Base-by-base conservation (phyloP, 192 early-diverging fungal species). In the Ambispora gerdemannii region DNA sequence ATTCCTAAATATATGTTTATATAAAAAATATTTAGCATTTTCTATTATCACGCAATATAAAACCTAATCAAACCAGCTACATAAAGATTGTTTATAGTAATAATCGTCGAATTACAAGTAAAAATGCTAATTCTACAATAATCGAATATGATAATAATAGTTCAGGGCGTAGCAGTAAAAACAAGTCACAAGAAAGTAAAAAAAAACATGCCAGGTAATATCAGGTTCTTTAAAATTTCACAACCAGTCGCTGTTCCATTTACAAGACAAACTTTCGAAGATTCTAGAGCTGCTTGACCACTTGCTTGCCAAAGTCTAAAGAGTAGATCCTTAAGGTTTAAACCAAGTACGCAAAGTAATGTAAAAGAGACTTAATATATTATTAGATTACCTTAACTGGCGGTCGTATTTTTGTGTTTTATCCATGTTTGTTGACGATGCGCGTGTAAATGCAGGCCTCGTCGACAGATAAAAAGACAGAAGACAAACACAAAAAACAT, bases 201-300 rank as follows among this genome's bases (percentile, higher is more conserved):
- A 17, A n/a, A n/a, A 28, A 34, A 43, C 67, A 73, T 84, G 91
- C 96, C 97, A 75, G 97, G 95, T 60, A 99, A 83, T 56, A 98
- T 87, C 28, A 99, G 83, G 74, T 99, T 96, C 76, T 99, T 99
- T 49, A 99, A 82, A 27, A 89, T 84, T 76, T 99, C 97, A 35
- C 93, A 89, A 2, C 92, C 95, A 17, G 89, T 87, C 0, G 92
- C 89, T 15, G 89, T 86, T 25, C 85, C 94, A 71, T 94, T 90
- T 52, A 99, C 67, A 20, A 97, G 84, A 47, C 91, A 92, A 28
- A 99, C 86, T 24, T 86, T 86, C 10, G 97, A 85, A 36, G 73
- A 73, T 74, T 98, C 95, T 25, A 99, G 86, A 0, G 91, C 91
- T 3, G 82, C 75, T 76, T 99, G 97, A 17, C 97, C 97, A 75